Conservation (phyloP, 2,329 filamentous ascomycete genomes). For the Colletotrichum sojae region DNA sequence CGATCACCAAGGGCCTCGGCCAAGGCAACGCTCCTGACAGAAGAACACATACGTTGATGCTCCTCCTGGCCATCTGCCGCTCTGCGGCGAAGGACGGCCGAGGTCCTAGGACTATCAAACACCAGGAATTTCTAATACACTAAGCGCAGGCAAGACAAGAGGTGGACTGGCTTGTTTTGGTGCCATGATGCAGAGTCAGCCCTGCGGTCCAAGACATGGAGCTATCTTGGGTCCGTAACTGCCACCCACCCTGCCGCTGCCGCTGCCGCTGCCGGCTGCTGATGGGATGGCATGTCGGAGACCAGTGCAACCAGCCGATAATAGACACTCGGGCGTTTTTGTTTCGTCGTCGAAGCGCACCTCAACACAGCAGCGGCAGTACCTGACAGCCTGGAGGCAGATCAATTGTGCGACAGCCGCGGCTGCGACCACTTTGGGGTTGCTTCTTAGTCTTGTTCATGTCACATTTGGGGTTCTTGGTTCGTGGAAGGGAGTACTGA, state of each 20-base stretch:
- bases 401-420: conserved; percentile 23
- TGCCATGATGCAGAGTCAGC: conserved; percentile 35
- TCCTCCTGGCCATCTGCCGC: background rate
- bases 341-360: conserved; percentile 31
- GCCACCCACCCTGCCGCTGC: background rate
- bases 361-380: conserved; percentile 28
- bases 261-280: background rate
- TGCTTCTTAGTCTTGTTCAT: background rate
- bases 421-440: conserved; percentile 18
- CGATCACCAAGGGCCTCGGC: conserved; percentile 21
- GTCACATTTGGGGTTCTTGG: too few relatives aligned
- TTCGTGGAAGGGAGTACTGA: background rate
- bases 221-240: conserved; percentile 33
- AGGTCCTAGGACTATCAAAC: conserved; percentile 9
- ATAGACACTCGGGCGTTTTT: conserved; percentile 35
- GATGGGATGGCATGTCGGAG: conserved; percentile 24
- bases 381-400: conserved; percentile 24
- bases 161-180: conserved; percentile 23
- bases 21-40: conserved; percentile 13
- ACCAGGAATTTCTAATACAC: conserved; percentile 12
- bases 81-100: too few relatives aligned
- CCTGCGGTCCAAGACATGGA: conserved; percentile 34
- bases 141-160: conserved; percentile 29
- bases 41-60: conserved; percentile 18
- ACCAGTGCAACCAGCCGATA: conserved; percentile 36